Base-by-base conservation (phyloP, 2,329 filamentous ascomycete species). In the Arthrobotrys pseudoclavata region DNA sequence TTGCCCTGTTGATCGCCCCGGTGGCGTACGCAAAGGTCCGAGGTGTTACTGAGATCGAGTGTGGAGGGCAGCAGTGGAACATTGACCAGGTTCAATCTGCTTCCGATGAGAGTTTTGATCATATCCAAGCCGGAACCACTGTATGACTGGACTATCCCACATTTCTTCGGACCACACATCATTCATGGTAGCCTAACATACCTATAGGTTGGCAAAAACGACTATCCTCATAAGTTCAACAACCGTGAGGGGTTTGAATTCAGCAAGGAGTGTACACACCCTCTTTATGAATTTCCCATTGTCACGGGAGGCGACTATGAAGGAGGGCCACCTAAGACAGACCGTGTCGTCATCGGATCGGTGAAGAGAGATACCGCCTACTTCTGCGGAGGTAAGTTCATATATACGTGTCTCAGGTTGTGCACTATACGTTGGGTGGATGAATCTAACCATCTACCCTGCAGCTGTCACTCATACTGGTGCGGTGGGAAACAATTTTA, bases 211-310 rank as follows among this genome's bases (percentile, higher is more conserved):
- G 82, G 81, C 67, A 79, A 69, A 55, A 83, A 83, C 76, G 80
- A 82, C 60, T 86, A 86, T 79, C 85, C 85, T 10, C 85, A 86
- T 79, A 81, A 84, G 78, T 86, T 85, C 81, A 84, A 85, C 79
- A 83, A 86, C 82, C 83, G 82, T 80, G 85, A 86, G 75, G 84
- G 84, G 53, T 86, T 86, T 77, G 80, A 79, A 42, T 86, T 86
- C 81, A 84, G 84, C 18, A 84, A 83, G 7, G 80, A 79, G 9
- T 80, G 79, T 29, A 18, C 79, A 0, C 79, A 79, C 1, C 85
- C 84, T 0, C 86, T 84, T 82, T 86, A 85, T 76, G 85, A 86
- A 80, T 86, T 85, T 77, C 85, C 85, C 3, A 85, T 86, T 78
- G 72, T 86, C 47, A 82, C 80, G 7, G 81, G 79, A 62, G 82